These are phyloP conservation scores for Clonostachys sp. DNA, from an alignment of 2,329 filamentous ascomycete species.

Conservation along the genomic window DNA sequence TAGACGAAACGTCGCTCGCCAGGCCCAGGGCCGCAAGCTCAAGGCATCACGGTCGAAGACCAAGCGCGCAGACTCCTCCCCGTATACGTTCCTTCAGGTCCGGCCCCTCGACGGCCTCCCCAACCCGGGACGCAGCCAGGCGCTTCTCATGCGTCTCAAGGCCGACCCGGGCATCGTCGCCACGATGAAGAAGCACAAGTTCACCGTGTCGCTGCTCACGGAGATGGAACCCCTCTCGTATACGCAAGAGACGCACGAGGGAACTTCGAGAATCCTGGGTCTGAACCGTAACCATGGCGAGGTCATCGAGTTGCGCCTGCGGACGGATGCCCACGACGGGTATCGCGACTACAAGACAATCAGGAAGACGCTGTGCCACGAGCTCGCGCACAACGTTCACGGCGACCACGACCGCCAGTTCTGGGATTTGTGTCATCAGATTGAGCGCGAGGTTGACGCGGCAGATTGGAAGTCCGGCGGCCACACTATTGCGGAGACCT, in stretches of 20 bases:
- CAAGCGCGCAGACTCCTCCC: conserved; percentile 45
- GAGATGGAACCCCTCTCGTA: conserved; percentile 92
- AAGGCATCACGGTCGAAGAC: conserved; percentile 1
- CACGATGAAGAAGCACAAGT: conserved; percentile 79
- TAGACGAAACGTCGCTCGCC: conserved; percentile 36
- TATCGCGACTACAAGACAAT: conserved; percentile 92
- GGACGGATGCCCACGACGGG: conserved; percentile 93
- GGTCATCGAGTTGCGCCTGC: conserved; percentile 81
- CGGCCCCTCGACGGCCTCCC: conserved; percentile 75
- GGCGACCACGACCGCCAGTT: conserved; percentile 81
- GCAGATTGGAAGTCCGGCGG: conserved; percentile 77
- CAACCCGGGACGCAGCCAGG: conserved; percentile 63
- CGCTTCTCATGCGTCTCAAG: conserved; percentile 71
- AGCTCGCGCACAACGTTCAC: conserved; percentile 89
- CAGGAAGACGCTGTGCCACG: conserved; percentile 87
- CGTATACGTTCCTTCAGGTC: conserved; percentile 79
- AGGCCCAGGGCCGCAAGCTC: conserved; percentile 6
- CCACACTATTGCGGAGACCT: conserved; percentile 58
- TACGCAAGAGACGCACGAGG: conserved; percentile 67
- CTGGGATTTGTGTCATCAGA: conserved; percentile 82
- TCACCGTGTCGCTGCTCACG: conserved; percentile 79
- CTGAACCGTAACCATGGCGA: conserved; percentile 85
- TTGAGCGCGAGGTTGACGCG: conserved; percentile 79
- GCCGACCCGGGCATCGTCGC: conserved; percentile 81
- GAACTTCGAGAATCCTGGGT: conserved; percentile 71